phyloP scores from a whole-genome alignment of 176 grass and related monocot species.

The Phyllostachys edulis region DNA sequence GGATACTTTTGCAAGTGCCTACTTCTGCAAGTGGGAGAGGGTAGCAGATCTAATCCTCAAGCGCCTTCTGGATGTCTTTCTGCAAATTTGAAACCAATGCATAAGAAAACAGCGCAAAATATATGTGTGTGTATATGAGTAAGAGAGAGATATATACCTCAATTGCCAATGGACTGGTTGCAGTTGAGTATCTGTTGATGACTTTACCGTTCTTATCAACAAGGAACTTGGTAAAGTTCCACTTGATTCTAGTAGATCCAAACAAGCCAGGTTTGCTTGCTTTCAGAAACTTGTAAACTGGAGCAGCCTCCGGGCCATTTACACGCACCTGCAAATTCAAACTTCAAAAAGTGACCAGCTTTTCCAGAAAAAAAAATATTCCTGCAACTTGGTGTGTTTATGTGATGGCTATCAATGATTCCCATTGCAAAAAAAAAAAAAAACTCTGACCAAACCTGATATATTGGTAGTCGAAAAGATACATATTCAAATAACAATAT shows the following conservation, averaged over 20 bases:
- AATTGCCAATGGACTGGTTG: slow-evolving; percentile 59
- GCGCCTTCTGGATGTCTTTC: slow-evolving; percentile 75
- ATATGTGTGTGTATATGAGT: not conserved
- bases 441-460: not conserved
- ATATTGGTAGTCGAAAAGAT: not conserved
- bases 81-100: slow-evolving; percentile 41
- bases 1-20: slow-evolving; percentile 5
- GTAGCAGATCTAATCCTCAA: slow-evolving; percentile 36
- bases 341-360: not conserved
- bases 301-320: slow-evolving; percentile 68
- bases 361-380: not conserved
- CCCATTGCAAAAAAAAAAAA: not conserved
- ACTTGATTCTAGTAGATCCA: slow-evolving; percentile 84
- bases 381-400: not conserved
- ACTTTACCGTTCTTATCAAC: slow-evolving; percentile 84
- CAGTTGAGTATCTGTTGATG: slow-evolving; percentile 56
- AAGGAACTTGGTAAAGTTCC: slow-evolving; percentile 98
- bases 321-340: slow-evolving; percentile 59
- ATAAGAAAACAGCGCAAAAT: slow-evolving; percentile 22
- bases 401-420: not conserved
- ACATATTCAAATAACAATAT: not conserved
- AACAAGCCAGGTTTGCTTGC: slow-evolving; percentile 66
- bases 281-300: slow-evolving; percentile 90
- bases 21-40: slow-evolving; percentile 22
- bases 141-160: slow-evolving; percentile 42